Evolutionary conservation across 257 asterid species (phyloP).

Genomic region (Gynochthodes officinalis): DNA sequence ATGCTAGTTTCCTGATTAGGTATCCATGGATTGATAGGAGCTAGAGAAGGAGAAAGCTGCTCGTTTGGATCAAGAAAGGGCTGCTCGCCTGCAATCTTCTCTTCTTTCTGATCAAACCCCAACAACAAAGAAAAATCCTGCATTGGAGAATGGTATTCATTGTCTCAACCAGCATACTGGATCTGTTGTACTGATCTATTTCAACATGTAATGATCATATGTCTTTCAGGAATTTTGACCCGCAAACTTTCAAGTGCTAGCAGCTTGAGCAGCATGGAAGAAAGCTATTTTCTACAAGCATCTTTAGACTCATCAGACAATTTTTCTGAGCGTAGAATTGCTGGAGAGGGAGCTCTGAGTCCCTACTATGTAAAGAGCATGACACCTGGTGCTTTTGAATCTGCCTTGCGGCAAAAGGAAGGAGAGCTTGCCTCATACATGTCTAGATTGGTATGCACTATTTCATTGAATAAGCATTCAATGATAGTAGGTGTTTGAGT

Average conservation of each 20-base stretch:
- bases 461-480: conserved; percentile 10
- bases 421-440: conserved; percentile 98
- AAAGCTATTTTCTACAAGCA: conserved; percentile 86
- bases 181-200: conserved; percentile 1
- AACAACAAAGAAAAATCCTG: conserved; percentile 53
- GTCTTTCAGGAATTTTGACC: conserved; percentile 61
- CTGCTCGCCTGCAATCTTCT: conserved; percentile 53
- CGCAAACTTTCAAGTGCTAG: conserved; percentile 83
- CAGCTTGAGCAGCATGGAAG: conserved; percentile 96
- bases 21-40: conserved; percentile 45
- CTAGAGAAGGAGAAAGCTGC: conserved; percentile 84
- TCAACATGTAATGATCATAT: conserved; percentile 21
- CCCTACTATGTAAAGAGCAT: conserved; percentile 81
- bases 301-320: conserved; percentile 81
- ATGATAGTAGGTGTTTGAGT: background rate
- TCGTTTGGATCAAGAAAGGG: conserved; percentile 83
- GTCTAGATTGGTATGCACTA: conserved; percentile 76
- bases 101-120: conserved; percentile 58
- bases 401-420: conserved; percentile 95
- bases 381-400: conserved; percentile 81
- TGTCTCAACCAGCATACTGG: background rate
- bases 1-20: conserved; percentile 11
- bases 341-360: conserved; percentile 59
- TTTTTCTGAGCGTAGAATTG: conserved; percentile 59
- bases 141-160: conserved; percentile 67